Evolutionary conservation across 495 filamentous ascomycete genomes (phyloP), one percentile per base, ranked within the genome.

Genomic region (Tetracladium setigerum): DNA sequence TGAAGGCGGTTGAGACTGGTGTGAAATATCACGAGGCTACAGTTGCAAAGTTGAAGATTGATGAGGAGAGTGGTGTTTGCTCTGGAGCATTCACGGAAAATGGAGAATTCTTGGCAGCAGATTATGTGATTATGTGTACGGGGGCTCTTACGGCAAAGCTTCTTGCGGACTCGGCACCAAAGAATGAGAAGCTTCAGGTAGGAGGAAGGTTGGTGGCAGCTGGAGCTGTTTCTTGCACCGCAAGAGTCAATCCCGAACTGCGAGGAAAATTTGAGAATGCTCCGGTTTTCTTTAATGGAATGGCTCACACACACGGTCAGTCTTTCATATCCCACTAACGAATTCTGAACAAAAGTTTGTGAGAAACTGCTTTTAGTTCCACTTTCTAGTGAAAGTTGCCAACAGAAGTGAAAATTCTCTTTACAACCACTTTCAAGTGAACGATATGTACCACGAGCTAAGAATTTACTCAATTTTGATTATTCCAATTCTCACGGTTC

Each of bases 131-230:
- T 5, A 62, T 84, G 16, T 73, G 64, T 34, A 79, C 79, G 1
- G 79, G 79, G 0, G 76, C 79, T 19, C 73, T 67, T 50, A 84
- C 81, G 1, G 65, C 78, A 9, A 77, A 73, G 38, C 58, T 84
- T 27, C 57, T 84, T n/a, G 77, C 49, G 1, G 38, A 74, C 13
- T 48, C 53, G 15, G 53, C 41, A n/a, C 67, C 68, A 13, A 61
- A 62, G 6, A 63, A 66, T 38, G 39, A 60, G 10, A 67, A 62
- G 9, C 62, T 83, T 5, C 69, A 71, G 12, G 69, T 70, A 22
- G 73, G 66, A 24, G 64, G 64, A 17, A 62, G 80, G 22, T 77
- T 83, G 33, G 44, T 74, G 9, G 76, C 79, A 17, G 72, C 70
- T 13, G 80, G 70, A 0, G 73, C 78, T n/a, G 69, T 70, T 17